Evolutionary conservation across 2,329 filamentous ascomycete genomes (phyloP), one percentile per base, ranked within the genome.

Genomic region (Ceratocystiopsis minuta): DNA sequence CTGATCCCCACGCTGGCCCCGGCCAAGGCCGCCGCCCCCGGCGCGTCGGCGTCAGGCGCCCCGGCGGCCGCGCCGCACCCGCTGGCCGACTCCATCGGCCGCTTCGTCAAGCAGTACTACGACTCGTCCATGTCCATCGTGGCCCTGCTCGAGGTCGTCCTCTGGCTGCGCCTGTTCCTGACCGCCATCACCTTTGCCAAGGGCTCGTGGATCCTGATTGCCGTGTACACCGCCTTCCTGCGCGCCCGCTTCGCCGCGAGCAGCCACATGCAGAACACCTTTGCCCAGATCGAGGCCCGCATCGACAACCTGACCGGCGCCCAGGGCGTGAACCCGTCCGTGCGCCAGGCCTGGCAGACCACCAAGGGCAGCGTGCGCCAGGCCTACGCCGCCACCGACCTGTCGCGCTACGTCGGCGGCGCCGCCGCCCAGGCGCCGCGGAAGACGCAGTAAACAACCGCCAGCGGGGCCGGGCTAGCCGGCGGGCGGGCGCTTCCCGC

Each of bases 51-150:
- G 48, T 66, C 70, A 16, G 28, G 24, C 28, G 20, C 16, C 35
- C 65, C 67, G 32, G 70, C 70, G 47, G 59, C 56, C 46, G 58
- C 61, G 31, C 63, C 62, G 51, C 72, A 68, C 60, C 75, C 77
- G 36, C 62, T 86, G 43, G 78, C 82, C 42, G 86, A 95, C 48
- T 73, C 70, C 51, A 94, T 98, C 59, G 86, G 86, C 52, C 72
- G 71, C 54, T 98, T 98, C 55, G 86, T 98, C 60, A 96, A 96
- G 76, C 76, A 86, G 59, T 95, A 96, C 73, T 98, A 98, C 58
- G 90, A 98, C 59, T 66, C 75, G 47, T 93, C 85, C 61, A 98
- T 98, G 90, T 83, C 81, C 44, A 67, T 96, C 46, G 90, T 98
- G 31, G 81, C 88, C 34, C 67, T 70, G 38, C 81, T 98, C 45